phyloP scores from a whole-genome alignment of 208 protist species.

The Borovskyia barvae region DNA sequence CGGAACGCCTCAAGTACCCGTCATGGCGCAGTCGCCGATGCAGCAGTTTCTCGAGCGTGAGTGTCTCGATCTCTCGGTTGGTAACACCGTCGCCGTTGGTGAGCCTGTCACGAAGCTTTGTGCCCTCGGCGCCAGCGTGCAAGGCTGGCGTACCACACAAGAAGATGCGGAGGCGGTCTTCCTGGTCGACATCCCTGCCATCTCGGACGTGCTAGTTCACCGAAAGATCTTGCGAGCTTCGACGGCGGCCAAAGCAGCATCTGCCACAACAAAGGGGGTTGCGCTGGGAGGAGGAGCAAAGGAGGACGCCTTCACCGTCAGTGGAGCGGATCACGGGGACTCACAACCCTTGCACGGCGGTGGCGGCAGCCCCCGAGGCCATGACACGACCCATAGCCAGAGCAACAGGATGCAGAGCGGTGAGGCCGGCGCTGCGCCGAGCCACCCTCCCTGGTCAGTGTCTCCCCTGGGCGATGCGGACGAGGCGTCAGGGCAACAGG shows the following conservation, averaged over 20 bases:
- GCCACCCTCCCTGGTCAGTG: too few relatives aligned
- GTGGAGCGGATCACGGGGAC: too few relatives aligned
- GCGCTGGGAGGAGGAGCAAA: background rate
- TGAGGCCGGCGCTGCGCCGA: too few relatives aligned
- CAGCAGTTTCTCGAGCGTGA: constrained; percentile 22
- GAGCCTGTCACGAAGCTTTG: constrained; percentile 42
- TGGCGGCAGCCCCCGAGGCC: too few relatives aligned
- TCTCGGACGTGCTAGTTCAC: constrained; percentile 21
- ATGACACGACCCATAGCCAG: too few relatives aligned
- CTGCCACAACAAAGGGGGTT: background rate
- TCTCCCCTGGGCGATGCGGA: too few relatives aligned
- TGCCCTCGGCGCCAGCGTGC: constrained; percentile 60
- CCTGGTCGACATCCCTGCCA: constrained; percentile 52
- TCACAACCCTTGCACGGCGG: too few relatives aligned
- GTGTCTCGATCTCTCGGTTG: background rate
- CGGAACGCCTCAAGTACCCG: background rate
- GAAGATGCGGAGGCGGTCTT: constrained; percentile 79
- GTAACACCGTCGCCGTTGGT: constrained; percentile 34
- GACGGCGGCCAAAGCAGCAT: constrained; percentile 1
- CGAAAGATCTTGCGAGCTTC: constrained; percentile 4
- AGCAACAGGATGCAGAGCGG: too few relatives aligned
- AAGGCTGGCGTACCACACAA: constrained; percentile 78
- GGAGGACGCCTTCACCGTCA: too few relatives aligned
- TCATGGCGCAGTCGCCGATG: constrained; percentile 24
- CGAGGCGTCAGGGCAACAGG: too few relatives aligned